Evolutionary conservation across 1,284 basidiomycete genomes (phyloP), one percentile per base, ranked within the genome.

Genomic region (Heliocybe sulcata): DNA sequence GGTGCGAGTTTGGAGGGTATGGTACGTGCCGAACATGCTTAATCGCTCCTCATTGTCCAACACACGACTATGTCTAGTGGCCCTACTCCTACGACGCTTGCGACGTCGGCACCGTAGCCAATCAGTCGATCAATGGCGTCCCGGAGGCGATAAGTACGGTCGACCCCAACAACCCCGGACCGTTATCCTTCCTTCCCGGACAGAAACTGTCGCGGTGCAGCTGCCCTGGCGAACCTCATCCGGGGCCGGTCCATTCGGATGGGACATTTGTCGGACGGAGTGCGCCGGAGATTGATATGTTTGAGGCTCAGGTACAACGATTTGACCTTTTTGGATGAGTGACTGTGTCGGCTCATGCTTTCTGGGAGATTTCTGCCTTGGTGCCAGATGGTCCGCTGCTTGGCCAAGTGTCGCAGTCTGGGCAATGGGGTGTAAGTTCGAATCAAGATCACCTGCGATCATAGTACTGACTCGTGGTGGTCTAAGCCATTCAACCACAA

Each of bases 201-300:
- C 87, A 88, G 62, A 75, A 81, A 31, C 66, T 85, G n/a, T 92
- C 90, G 3, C 79, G 88, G 0, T 96, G 93, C 70, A 93, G 92
- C 1, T 96, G 93, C 65, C 73, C 83, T 0, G 80, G 80, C n/a
- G 82, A 85, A 53, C 81, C 85, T 50, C 93, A 96, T 64, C 93
- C 93, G 0, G 93, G 93, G 0, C 93, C 93, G 12, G 74, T 65
- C 29, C 71, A 72, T 52, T 56, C 64, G n/a, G 77, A 81, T 62
- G 80, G 80, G 10, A 78, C 79, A 12, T 86, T 77, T 53, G 80
- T 82, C 8, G 94, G 92, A n/a, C 80, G 93, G 54, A 79, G 85
- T 3, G 89, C 90, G 0, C 92, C 92, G 0, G 92, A 95, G 72
- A 90, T 95, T 59, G 90, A 94, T 70, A 77, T 93, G 33, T 72